Base-by-base conservation (phyloP, 1,139 yeast genomes). In the Sugiyamaella pinicola region DNA sequence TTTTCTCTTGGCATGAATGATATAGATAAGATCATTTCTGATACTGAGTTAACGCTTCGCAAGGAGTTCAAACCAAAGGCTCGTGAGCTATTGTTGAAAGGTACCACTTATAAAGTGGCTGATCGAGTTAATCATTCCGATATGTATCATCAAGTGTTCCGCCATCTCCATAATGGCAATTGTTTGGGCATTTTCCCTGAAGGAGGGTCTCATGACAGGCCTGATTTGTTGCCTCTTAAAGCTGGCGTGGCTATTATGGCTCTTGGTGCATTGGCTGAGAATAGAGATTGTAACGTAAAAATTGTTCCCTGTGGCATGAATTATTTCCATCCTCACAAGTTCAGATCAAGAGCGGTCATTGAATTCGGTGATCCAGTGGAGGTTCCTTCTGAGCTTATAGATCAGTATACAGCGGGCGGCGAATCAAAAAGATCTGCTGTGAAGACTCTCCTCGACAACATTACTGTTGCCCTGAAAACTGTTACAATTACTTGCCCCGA, bases 231-330 rank as follows among this genome's bases (percentile, higher is more conserved):
- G 52, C 98, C 98, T 0, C 74, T 93, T 64, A 93, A 93, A 66
- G 97, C 98, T 0, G 99, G 99, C 54, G 98, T 93, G 15, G 98
- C 97, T 1, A 85, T 93, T 50, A 93, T 93, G 98, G 98, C 98
- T 0, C 74, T 93, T 18, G 98, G 98, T 17, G 95, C 98, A 0
- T 79, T 88, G 77, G 87, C 84, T 15, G 76, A 80, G 48, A 74
- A 80, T 47, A 89, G 95, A 0, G 77, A 81, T 42, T 82, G 86
- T 58, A 82, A 83, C 48, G 90, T 93, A 7, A 84, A 85, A 61
- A 87, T 93, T 59, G 95, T 93, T 19, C 98, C 98, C 4, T 88
- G 96, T 61, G 99, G 99, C 37, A 85, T 93, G 93, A 93, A 93
- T 71, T 93, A 93, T 71, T 93, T 93, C 78, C 96, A 89, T 69